Percentiles rank a stretch among this genome's conserved stretches.
These are phyloP conservation scores for Phylloporus arenicola DNA, from an alignment of 768 basidiomycete genomes.

Conservation along the genomic window DNA sequence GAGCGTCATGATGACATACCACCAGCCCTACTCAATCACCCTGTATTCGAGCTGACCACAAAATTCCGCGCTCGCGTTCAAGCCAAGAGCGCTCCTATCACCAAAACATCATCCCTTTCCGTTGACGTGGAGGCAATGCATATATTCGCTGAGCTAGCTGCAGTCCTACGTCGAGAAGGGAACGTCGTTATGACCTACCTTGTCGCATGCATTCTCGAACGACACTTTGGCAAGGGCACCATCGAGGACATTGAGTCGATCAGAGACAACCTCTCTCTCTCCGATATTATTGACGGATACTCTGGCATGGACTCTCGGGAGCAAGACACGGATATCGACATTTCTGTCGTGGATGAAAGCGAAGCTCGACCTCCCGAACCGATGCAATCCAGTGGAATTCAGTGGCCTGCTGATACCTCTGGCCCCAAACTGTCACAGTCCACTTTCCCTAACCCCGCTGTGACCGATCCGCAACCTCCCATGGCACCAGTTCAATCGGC, in stretches of 20 bases:
- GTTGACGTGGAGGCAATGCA: constrained; percentile 65
- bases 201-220: constrained; percentile 82
- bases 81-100: constrained; percentile 67
- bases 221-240: constrained; percentile 78
- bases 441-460: constrained; percentile 10
- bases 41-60: constrained; percentile 79
- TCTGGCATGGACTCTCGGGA: constrained; percentile 24
- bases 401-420: constrained; percentile 31
- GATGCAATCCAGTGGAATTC: constrained; percentile 27
- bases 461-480: constrained; percentile 13
- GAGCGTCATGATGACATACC: constrained; percentile 76
- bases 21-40: constrained; percentile 55
- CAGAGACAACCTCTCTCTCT: constrained; percentile 48
- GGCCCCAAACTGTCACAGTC: constrained; percentile 25
- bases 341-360: constrained; percentile 18
- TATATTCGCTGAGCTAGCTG: constrained; percentile 57
- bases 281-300: constrained; percentile 68
- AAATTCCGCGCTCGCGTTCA: constrained; percentile 79
- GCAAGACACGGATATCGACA: constrained; percentile 24
- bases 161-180: constrained; percentile 59
- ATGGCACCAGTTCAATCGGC: constrained; percentile 20
- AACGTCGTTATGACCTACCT: constrained; percentile 75
- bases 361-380: constrained; percentile 13
- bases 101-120: constrained; percentile 55
- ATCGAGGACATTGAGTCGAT: constrained; percentile 71